Evolutionary conservation across 2,329 filamentous ascomycete genomes (phyloP).

Genomic region (Monilinia fructicola): DNA sequence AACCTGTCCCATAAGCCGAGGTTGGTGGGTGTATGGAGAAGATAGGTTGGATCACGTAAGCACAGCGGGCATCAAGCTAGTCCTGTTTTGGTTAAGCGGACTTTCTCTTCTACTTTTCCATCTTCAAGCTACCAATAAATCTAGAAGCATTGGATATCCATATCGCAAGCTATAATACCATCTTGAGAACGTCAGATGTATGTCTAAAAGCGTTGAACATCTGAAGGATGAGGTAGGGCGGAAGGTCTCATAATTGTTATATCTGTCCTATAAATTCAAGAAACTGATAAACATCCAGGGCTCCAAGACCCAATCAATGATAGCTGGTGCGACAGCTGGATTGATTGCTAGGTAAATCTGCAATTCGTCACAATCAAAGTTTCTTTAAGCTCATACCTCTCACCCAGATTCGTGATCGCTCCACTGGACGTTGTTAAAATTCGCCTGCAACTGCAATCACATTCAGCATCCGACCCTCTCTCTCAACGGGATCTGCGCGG

Average conservation of each 20-base stretch:
- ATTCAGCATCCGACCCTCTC: constrained; percentile 71
- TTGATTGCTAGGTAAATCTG: constrained; percentile 72
- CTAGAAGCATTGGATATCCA: not conserved
- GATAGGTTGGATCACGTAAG: not conserved
- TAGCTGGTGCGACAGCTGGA: constrained; percentile 71
- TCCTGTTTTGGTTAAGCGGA: not conserved
- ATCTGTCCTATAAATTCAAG: not conserved
- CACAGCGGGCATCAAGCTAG: not conserved
- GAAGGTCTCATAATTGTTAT: constrained; percentile 5
- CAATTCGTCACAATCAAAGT: not conserved
- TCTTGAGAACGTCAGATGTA: constrained; percentile 26
- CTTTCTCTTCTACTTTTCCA: not conserved
- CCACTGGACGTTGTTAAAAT: constrained; percentile 98
- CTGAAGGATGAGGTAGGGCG: constrained; percentile 43
- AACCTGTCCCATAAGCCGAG: constrained; percentile 1
- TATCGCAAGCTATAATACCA: constrained; percentile 13
- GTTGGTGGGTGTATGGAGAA: not conserved
- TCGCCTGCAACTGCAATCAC: constrained; percentile 87
- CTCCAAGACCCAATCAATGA: constrained; percentile 63
- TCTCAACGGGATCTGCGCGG: constrained; percentile 51
- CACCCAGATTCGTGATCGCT: constrained; percentile 80
- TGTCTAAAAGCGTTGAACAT: constrained; percentile 28
- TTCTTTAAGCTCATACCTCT: constrained; percentile 20
- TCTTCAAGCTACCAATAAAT: not conserved
- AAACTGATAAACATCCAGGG: constrained; percentile 47